These are phyloP conservation scores for Sistotremastrum niveocremeum DNA, from an alignment of 768 basidiomycete genomes.

Conservation along the genomic window DNA sequence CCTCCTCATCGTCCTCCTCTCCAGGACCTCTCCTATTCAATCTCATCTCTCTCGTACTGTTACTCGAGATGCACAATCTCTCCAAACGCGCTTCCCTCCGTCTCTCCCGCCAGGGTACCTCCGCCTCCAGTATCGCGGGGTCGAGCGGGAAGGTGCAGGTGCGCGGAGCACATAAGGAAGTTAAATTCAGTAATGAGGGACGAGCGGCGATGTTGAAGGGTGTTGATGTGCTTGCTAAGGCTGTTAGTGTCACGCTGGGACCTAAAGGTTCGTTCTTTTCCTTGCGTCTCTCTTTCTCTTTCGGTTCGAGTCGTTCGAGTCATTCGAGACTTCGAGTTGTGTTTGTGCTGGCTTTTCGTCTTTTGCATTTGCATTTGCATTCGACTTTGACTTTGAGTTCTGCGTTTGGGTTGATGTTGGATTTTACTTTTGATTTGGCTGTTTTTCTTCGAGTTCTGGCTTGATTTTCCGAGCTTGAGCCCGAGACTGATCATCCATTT, in stretches of 20 bases:
- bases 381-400: no score
- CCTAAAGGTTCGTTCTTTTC: conserved; percentile 62
- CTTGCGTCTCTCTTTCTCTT: not conserved
- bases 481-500: conserved; percentile 6
- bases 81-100: conserved; percentile 50
- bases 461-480: not conserved
- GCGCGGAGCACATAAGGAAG: conserved; percentile 86
- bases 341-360: no score
- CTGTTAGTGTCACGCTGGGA: conserved; percentile 90
- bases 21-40: not conserved
- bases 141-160: conserved; percentile 14
- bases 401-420: no score
- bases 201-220: conserved; percentile 88
- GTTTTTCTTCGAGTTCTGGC: no score
- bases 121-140: conserved; percentile 15
- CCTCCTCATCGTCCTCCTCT: not conserved
- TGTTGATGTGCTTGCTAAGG: conserved; percentile 93
- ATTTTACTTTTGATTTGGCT: no score
- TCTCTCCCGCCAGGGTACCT: conserved; percentile 45
- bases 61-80: conserved; percentile 71
- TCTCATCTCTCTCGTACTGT: no score
- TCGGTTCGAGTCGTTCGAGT: no score
- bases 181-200: conserved; percentile 93
- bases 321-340: no score
- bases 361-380: no score